phyloP scores from a whole-genome alignment of 371 early-diverging fungal species.

The Mucor plumbeus region DNA sequence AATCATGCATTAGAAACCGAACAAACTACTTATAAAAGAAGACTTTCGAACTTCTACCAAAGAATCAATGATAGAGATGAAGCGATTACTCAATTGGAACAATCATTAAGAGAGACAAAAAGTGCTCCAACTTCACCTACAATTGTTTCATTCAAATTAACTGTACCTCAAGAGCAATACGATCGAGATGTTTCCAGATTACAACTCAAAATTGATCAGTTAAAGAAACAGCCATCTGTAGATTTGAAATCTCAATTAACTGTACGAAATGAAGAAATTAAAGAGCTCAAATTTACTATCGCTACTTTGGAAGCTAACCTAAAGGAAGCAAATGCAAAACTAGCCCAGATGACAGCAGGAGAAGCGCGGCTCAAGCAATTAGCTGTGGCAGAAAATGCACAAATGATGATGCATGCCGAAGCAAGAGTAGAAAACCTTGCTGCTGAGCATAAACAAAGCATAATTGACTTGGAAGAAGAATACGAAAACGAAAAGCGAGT shows the following conservation, averaged over 20 bases:
- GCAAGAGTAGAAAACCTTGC: conserved; percentile 36
- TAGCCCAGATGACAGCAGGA: conserved; percentile 14
- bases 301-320: neutral
- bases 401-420: conserved; percentile 36
- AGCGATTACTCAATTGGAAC: conserved; percentile 11
- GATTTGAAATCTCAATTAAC: conserved; percentile 9
- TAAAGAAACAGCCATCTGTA: neutral
- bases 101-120: conserved; percentile 14
- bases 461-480: conserved; percentile 27
- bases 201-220: neutral
- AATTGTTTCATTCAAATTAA: neutral
- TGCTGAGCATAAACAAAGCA: conserved; percentile 33
- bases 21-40: conserved; percentile 31
- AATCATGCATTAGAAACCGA: conserved; percentile 25
- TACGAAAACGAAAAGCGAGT: conserved; percentile 34
- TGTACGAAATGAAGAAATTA: neutral
- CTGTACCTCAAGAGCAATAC: conserved; percentile 9
- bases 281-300: neutral
- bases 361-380: conserved; percentile 17
- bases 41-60: conserved; percentile 28
- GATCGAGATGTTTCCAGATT: neutral
- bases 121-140: conserved; percentile 28
- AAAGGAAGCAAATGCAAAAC: conserved; percentile 7
- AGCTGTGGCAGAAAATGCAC: conserved; percentile 32
- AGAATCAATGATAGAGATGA: conserved; percentile 24